Evolutionary conservation across 345 rosid species (phyloP), one percentile per base, ranked within the genome.

Genomic region (Bretschneidera sinensis): DNA sequence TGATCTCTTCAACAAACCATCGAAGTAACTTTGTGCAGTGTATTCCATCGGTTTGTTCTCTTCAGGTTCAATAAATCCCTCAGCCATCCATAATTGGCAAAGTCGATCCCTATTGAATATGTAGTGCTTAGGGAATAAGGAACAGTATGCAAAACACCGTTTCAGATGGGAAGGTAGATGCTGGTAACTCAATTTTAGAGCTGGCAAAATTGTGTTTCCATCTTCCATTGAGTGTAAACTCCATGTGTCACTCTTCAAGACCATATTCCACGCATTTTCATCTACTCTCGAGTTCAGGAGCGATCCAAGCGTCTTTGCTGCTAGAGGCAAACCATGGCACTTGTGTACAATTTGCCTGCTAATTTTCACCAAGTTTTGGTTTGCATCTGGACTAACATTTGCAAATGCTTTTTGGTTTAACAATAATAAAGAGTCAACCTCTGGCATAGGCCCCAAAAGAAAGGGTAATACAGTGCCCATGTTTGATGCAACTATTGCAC

Each of bases 261-360:
- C 17, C 0, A 19, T 31, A 24, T 25, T 24, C 57, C 57, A 54
- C n/a, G 23, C 57, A 24, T 54, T 17, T 24, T 54, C 35, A 17
- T 54, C 57, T 24, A 54, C 16, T 18, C 16, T 24, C 34, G 57
- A 54, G 35, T 54, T 24, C 9, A 54, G 35, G 35, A 54, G 57
- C 17, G 19, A 5, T 15, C 57, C 57, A 5, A 54, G 35, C 14
- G 57, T 25, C 21, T 54, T 54, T 7, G 35, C 57, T 24, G 57
- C 57, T 4, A 73, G 55, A 35, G 77, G 72, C 51, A 68, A 34
- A 9, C 69, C 69, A 14, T 31, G 14, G 24, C 76, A 66, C 35
- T 52, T 71, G 9, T 5, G 0, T 0, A 14, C 67, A 47, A 71
- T 65, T 16, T 22, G 10, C 17, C 0, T 0, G 0, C 63, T 66